phyloP scores from a whole-genome alignment of 148 eudicot species.

The Rhododendron simsii region DNA sequence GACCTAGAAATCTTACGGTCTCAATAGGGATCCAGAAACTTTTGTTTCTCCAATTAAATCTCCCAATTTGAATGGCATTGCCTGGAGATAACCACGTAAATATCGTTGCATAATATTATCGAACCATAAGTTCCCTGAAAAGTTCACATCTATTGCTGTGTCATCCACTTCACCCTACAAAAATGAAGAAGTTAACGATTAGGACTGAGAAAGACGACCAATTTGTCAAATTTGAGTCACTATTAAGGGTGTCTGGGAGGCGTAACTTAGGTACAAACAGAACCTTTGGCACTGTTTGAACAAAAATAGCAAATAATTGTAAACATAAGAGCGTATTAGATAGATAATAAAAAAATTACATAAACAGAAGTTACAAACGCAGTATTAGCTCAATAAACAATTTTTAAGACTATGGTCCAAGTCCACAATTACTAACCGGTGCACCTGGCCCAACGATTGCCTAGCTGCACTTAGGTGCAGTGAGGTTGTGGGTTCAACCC shows the following conservation, averaged over 20 bases:
- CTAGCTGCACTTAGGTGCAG: background rate
- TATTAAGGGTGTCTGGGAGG: background rate
- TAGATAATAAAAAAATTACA: background rate
- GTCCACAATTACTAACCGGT: background rate
- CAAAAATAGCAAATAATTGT: background rate
- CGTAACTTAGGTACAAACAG: background rate
- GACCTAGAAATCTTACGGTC: slow-evolving; percentile 60
- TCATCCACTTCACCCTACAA: slow-evolving; percentile 84
- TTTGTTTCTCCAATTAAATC: slow-evolving; percentile 92
- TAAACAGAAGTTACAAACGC: background rate
- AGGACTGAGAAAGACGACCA: background rate
- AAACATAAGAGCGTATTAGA: background rate
- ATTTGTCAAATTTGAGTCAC: background rate
- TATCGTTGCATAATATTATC: slow-evolving; percentile 76
- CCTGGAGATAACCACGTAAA: slow-evolving; percentile 65
- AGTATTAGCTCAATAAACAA: background rate
- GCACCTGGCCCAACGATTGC: background rate
- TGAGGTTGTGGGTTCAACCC: background rate
- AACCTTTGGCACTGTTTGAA: background rate
- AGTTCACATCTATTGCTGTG: slow-evolving; percentile 89
- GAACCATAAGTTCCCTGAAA: slow-evolving; percentile 78
- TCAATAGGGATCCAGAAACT: slow-evolving; percentile 84
- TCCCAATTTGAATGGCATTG: slow-evolving; percentile 72
- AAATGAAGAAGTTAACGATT: background rate
- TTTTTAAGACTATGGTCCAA: background rate